Evolutionary conservation across 441 rosid genomes (phyloP).

Genomic region (Euphorbia corollata): DNA sequence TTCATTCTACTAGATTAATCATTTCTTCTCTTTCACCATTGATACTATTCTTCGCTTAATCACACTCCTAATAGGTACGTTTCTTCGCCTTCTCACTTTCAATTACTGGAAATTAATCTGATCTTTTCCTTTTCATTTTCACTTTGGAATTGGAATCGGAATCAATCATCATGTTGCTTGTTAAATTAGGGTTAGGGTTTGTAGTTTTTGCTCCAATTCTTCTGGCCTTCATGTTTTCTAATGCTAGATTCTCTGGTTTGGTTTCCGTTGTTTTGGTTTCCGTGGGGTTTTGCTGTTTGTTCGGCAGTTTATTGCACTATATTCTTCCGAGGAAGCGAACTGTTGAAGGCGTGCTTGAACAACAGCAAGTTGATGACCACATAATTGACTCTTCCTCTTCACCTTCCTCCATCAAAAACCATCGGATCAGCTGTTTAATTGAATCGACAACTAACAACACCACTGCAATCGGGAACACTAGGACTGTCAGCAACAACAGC

Average conservation of each 20-base stretch:
- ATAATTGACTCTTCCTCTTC: slow-evolving; percentile 24
- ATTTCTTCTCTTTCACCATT: not conserved
- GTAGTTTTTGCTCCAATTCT: slow-evolving; percentile 23
- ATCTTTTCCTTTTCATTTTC: slow-evolving; percentile 15
- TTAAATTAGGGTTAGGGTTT: slow-evolving; percentile 26
- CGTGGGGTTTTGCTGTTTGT: slow-evolving; percentile 34
- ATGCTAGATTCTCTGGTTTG: slow-evolving; percentile 5
- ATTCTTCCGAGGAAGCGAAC: slow-evolving; percentile 54
- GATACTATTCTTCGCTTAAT: slow-evolving; percentile 18
- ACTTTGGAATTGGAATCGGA: slow-evolving; percentile 17
- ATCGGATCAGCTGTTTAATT: slow-evolving; percentile 21
- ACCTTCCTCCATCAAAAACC: slow-evolving; percentile 39
- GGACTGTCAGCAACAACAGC: slow-evolving; percentile 12
- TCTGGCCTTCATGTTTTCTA: slow-evolving; percentile 7
- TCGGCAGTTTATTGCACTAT: slow-evolving; percentile 42
- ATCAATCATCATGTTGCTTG: not conserved
- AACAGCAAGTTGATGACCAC: slow-evolving; percentile 16
- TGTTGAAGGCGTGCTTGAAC: slow-evolving; percentile 30
- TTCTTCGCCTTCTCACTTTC: slow-evolving; percentile 3
- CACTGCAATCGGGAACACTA: slow-evolving; percentile 12
- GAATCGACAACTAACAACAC: slow-evolving; percentile 13
- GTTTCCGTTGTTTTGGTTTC: slow-evolving; percentile 24
- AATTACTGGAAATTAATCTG: not conserved
- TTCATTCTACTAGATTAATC: not conserved
- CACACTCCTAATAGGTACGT: slow-evolving; percentile 43